Evolutionary conservation across 2,329 filamentous ascomycete genomes (phyloP), one percentile per base, ranked within the genome.

Genomic region (Orbilia blumenaviensis): DNA sequence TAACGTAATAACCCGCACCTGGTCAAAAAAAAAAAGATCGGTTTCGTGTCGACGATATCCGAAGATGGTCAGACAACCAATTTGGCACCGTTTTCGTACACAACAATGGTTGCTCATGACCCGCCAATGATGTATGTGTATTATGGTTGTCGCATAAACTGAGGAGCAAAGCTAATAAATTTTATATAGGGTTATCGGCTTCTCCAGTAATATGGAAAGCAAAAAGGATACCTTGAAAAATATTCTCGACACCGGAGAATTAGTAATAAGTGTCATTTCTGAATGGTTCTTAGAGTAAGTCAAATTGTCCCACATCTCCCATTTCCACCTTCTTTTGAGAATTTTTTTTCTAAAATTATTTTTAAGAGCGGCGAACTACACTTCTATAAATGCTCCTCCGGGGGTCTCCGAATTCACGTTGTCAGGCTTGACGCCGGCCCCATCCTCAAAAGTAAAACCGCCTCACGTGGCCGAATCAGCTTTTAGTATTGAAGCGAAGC

Each of bases 21-120:
- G 14, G 1, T 14, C 14, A 7, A n/a, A 23, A 48, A 80, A 66
- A 7, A n/a, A 23, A 48, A 80, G 68, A 80, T 81, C 23, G 88
- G 88, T 0, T 89, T 90, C 78, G 83, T 89, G 12, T 86, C 85
- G 58, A 90, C 89, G 0, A 82, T 85, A 36, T 86, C 85, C 1
- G 84, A 84, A 41, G 90, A 93, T 80, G 92, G 91, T 21, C 83
- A 80, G 34, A 85, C 84, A 27, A 88, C 88, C 14, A 98, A 97
- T 83, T 86, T 97, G 1, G 92, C 94, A 0, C 94, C 93, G 0
- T 97, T 95, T 83, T 91, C 88, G 81, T 97, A 95, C 85, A 93
- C 93, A 82, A 91, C 93, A 82, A 83, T 97, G 77, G 86, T 97
- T 79, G 89, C 89, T 82, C 91, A 95, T 82, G 94, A 97, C 81